These are phyloP conservation scores for Pseudogymnoascus sp. DNA, from an alignment of 2,329 filamentous ascomycete species.

Conservation along the genomic window DNA sequence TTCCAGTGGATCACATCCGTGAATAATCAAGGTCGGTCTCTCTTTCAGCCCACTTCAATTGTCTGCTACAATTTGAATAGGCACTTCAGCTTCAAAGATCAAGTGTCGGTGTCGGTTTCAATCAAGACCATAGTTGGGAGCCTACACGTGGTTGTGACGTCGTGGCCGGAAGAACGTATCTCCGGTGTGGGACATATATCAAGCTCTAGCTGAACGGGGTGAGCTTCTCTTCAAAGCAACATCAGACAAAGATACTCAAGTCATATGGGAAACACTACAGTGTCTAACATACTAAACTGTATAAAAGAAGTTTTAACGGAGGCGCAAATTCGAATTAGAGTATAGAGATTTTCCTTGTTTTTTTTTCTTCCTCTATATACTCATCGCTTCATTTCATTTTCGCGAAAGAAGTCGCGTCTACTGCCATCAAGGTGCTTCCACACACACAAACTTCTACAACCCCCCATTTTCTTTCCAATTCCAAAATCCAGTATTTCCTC, in stretches of 20 bases:
- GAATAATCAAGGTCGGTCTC: neutral
- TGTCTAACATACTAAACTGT: neutral
- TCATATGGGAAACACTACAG: neutral
- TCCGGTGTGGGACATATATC: neutral
- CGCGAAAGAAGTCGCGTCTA: neutral
- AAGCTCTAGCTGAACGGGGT: neutral
- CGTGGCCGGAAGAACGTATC: neutral
- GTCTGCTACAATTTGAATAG: neutral
- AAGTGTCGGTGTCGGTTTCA: neutral
- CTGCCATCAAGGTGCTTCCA: neutral
- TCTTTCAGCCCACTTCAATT: neutral
- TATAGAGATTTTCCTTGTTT: neutral
- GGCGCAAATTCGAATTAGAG: neutral
- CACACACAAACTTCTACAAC: slow-evolving; percentile 1
- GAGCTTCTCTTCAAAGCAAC: neutral
- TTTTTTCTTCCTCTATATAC: neutral
- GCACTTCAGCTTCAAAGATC: neutral
- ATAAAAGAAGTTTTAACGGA: neutral
- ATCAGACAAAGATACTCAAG: neutral
- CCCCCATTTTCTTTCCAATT: neutral
- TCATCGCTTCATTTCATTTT: neutral
- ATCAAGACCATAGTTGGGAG: neutral
- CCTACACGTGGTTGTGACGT: neutral
- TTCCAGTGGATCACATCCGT: neutral
- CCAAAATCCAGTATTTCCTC: neutral